Base-by-base conservation (phyloP, 345 rosid species). In the Gynandropsis gynandra region DNA sequence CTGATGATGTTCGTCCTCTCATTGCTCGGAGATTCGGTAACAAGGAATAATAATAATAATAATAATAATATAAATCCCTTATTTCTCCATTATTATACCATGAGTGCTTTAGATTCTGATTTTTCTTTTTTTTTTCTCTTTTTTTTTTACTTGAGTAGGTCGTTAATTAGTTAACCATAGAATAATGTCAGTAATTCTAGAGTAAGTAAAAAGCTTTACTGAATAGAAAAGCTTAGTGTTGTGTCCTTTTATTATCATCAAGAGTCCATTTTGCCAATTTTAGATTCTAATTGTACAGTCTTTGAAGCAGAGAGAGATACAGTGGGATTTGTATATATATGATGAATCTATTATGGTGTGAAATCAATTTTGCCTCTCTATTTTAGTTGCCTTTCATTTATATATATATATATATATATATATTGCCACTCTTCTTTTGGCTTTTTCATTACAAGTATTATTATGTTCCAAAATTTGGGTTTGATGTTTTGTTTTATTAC, bases 1-100 rank as follows among this genome's bases (percentile, higher is more conserved):
- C 74, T 4, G 83, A 81, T 24, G 89, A 83, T 60, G 89, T 83
- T 52, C 96, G 96, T 5, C 89, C 92, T 11, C 65, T 74, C 66
- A 87, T 87, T 56, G 81, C 85, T 32, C 69, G 64, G 80, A 83
- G 61, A 66, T 87, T 81, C 35, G 81, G 85, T 76, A 69, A 72
- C 75, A 72, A 65, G 74, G 77, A 72, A 74, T 78, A 56, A 56
- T 13, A n/a, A n/a, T n/a, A n/a, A n/a, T n/a, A n/a, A n/a, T n/a
- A n/a, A n/a, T n/a, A n/a, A n/a, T n/a, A n/a, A n/a, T n/a, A n/a
- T n/a, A 44, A 5, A 10, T 35, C 7, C 50, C 36, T 32, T 19
- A 17, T 37, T 8, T 20, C 34, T 33, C 8, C 33, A 10, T 10
- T 39, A 1, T 16, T 16, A 31, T 33, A 34, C 24, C 5, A 19